Conservation (phyloP, 1,284 basidiomycete species). For the Albatrellus sp. region DNA sequence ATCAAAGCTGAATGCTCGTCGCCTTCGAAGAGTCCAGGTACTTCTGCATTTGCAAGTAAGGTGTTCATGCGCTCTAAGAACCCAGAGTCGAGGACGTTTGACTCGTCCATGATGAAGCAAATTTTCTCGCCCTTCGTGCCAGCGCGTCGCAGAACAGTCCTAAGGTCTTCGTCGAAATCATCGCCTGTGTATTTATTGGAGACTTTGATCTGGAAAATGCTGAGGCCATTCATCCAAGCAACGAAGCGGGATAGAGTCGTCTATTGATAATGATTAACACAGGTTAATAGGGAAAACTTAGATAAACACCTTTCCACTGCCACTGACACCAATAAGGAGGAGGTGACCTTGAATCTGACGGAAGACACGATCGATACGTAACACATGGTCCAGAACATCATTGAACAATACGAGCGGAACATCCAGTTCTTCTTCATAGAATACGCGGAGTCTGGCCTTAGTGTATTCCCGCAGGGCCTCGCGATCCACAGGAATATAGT, state of each 20-base stretch:
- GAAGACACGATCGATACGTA: constrained; percentile 98
- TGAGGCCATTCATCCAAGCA: constrained; percentile 98
- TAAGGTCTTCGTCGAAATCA: constrained; percentile 96
- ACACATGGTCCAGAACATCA: constrained; percentile 93
- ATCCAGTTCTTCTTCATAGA: constrained; percentile 97
- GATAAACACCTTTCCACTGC: constrained; percentile 81
- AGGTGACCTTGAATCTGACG: constrained; percentile 95
- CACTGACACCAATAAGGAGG: constrained; percentile 93
- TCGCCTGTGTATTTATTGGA: constrained; percentile 98
- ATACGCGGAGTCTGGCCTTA: constrained; percentile 88
- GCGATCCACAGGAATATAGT: constrained; percentile 91
- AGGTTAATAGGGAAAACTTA: constrained; percentile 2
- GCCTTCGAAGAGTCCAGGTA: constrained; percentile 96
- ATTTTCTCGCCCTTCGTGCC: constrained; percentile 99
- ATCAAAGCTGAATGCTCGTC: constrained; percentile 95
- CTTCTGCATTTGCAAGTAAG: constrained; percentile 97
- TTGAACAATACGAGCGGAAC: constrained; percentile 98
- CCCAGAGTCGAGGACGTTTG: constrained; percentile 95
- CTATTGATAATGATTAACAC: constrained; percentile 26
- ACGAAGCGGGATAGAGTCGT: constrained; percentile 98
- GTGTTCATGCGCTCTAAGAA: constrained; percentile 99
- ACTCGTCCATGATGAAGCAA: constrained; percentile 99
- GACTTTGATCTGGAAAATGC: constrained; percentile 98
- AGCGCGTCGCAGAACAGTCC: constrained; percentile 84
- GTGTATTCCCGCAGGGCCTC: constrained; percentile 92